Percentiles rank a stretch among this genome's conserved stretches.
phyloP scores from a whole-genome alignment of 2,329 filamentous ascomycete genomes.

The Colletotrichum sp. region DNA sequence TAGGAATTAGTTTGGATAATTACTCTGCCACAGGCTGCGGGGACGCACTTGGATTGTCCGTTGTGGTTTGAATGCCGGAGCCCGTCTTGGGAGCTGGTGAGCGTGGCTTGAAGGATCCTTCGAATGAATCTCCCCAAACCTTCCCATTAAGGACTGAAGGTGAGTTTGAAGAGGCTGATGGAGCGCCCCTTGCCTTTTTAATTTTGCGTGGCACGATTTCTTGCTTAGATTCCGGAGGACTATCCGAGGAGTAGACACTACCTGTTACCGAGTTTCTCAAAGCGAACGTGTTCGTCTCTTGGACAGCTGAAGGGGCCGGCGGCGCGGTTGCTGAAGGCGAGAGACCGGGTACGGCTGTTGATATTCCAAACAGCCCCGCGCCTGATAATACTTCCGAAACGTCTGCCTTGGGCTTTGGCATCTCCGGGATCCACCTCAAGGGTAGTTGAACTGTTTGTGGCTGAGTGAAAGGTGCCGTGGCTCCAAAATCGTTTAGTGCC shows the following conservation, averaged over 20 bases:
- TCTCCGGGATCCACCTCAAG: not conserved
- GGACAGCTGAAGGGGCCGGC: not conserved
- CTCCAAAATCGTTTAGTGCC: not conserved
- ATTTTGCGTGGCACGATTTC: rapidly evolving
- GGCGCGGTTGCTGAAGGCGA: not conserved
- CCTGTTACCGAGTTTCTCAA: not conserved
- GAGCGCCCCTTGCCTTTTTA: not conserved
- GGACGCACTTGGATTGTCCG: not conserved
- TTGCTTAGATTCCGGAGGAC: not conserved
- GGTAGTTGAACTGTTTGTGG: not conserved
- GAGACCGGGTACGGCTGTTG: not conserved
- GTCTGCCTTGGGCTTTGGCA: not conserved
- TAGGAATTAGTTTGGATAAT: rapidly evolving
- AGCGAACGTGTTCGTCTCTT: not conserved
- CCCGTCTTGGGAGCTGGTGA: not conserved
- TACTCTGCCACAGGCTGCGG: not conserved
- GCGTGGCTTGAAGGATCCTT: not conserved
- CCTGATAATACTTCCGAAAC: not conserved
- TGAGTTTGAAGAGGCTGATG: not conserved
- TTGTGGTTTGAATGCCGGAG: not conserved
- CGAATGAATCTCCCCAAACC: not conserved
- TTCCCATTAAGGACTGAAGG: not conserved
- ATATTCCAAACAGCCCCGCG: not conserved
- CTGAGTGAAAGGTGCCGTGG: not conserved
- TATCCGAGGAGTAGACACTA: not conserved